Base-by-base conservation (phyloP, 2,329 filamentous ascomycete species). In the Clarireedia sp. region DNA sequence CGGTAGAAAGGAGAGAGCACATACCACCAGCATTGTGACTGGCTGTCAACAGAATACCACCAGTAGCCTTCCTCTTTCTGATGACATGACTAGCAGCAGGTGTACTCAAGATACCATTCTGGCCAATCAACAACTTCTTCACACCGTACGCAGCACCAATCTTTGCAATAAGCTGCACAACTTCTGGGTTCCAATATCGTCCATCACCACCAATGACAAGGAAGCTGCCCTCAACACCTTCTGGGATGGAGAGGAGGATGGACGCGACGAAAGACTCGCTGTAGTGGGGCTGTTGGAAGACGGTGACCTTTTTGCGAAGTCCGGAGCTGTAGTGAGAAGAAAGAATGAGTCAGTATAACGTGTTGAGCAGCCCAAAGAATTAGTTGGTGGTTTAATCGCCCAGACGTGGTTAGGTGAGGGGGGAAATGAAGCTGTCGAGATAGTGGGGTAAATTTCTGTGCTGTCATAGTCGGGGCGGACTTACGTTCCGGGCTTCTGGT, bases 401-500 rank as follows among this genome's bases (percentile, higher is more conserved):
- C 16, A 23, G 43, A 48, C 29, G 12, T n/a, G 44, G 38, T 23
- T 16, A 23, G 10, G 19, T 23, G 43, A 16, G 38, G 33, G 3
- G 33, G 14, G n/a, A 44, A 37, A 16, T 16, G 14, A 26, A 16
- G 43, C 26, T 21, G 53, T 37, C 33, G 10, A 7, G 37, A 19
- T 38, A 36, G 59, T 51, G 61, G 61, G 60, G 59, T 59, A 60
- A 62, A 49, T 14, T 63, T 53, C 12, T 41, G 17, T 17, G 38
- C 38, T 41, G 38, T 41, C 17, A n/a, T 41, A 33, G 29, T 33
- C 29, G 29, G 29, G 29, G 10, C 29, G 29, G 64, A 90, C 92
- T 75, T 84, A 96, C 92, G 92, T 97, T 82, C 92, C 92, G 62
- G 92, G 90, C 81, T 99, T 99, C 82, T 99, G 94, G 81, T 97